These are phyloP conservation scores for Gossypium stocksii DNA, from an alignment of 345 rosid species.

Conservation along the genomic window DNA sequence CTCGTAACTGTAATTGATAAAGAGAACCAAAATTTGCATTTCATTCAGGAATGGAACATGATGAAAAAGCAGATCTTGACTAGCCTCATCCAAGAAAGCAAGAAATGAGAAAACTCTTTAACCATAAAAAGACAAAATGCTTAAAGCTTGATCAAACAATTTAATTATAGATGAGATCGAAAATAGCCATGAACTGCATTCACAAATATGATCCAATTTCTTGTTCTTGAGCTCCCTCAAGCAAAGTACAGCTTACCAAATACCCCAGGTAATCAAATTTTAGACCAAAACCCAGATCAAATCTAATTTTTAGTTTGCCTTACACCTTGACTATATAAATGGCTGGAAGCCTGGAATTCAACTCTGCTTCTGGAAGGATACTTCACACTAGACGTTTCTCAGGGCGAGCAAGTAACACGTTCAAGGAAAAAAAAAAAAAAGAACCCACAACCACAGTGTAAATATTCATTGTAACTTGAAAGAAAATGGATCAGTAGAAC, in stretches of 20 bases:
- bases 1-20: background rate
- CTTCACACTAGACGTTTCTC: background rate
- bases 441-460: conserved; percentile 1
- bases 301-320: background rate
- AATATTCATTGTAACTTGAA: background rate
- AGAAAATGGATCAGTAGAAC: background rate
- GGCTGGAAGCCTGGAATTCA: background rate
- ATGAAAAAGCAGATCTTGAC: conserved; percentile 30
- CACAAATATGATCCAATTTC: background rate
- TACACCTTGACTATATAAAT: background rate
- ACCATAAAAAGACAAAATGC: background rate
- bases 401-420: background rate
- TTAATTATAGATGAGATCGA: background rate
- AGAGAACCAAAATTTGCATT: conserved; percentile 1
- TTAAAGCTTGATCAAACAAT: background rate
- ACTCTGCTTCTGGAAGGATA: background rate
- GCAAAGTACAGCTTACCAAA: conserved; percentile 5
- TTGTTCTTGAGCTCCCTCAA: background rate
- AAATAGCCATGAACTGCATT: conserved; percentile 15
- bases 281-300: conserved; percentile 19
- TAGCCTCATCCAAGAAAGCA: background rate
- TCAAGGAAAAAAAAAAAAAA: background rate
- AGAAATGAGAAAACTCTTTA: background rate
- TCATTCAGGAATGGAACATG: background rate
- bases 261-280: conserved; percentile 15